Base-by-base conservation (phyloP, 2,329 filamentous ascomycete genomes). In the Talaromyces piceae region DNA sequence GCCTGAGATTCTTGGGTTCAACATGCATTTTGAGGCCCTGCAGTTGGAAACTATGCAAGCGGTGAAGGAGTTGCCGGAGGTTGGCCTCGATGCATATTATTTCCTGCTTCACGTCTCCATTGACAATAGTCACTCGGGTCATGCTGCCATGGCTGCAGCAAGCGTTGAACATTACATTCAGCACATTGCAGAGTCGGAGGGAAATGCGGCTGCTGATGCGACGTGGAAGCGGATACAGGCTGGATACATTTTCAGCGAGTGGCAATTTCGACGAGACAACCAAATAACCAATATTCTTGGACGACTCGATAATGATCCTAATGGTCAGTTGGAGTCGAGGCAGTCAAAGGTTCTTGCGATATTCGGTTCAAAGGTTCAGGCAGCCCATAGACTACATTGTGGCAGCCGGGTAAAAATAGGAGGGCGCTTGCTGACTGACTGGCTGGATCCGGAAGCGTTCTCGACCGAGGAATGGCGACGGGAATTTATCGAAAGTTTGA, bases 31-130 rank as follows among this genome's bases (percentile, higher is more conserved):
- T 49, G 75, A 79, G 56, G 59, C 61, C 25, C 47, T 76, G 12
- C 65, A 70, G 2, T 54, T 73, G 16, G 67, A 71, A 48, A 63
- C 70, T 1, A 55, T 76, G 51, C 65, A 65, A 41, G 68, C 69
- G 0, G 61, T 67, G 4, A 66, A 71, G 31, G 76, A 78, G 58
- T 61, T 77, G 22, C 61, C 59, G 12, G 74, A 75, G 54, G 51
- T 78, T 20, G 59, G 61, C 4, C 54, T 78, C 7, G 63, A 75
- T 50, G 58, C 69, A 0, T 73, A 73, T 37, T 78, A 77, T 57
- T 79, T 77, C 56, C 57, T 70, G n/a, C 61, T 79, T 3, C 76
- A 78, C 58, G 63, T 78, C 37, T 67, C 72, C 0, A 78, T 79
- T 46, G 76, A 78, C 56, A 78, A 78, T 56, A 63, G 67, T 4